Conservation (phyloP, 2,329 filamentous ascomycete genomes). For the Penicillium psychrosexuale region DNA sequence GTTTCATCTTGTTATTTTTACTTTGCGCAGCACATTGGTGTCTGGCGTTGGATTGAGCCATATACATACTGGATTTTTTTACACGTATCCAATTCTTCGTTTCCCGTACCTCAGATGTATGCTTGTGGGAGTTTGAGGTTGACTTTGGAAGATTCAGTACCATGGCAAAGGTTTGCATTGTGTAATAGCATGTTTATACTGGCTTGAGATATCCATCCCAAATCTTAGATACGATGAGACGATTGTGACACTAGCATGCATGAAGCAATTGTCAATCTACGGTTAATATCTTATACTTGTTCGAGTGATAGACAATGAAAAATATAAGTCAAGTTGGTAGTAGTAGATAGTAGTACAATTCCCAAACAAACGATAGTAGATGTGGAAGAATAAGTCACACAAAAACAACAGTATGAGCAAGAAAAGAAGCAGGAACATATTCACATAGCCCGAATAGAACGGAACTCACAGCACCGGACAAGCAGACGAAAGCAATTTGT, state of each 20-base stretch:
- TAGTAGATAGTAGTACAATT: conserved; percentile 9
- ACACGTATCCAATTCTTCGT: not conserved
- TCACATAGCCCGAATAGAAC: conserved; percentile 7
- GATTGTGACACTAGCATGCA: not conserved
- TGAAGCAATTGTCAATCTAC: not conserved
- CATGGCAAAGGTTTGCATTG: not conserved
- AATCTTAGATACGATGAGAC: not conserved
- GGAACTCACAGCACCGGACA: not conserved
- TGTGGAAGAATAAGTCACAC: conserved; percentile 1
- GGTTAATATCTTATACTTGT: not conserved
- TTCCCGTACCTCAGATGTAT: not conserved
- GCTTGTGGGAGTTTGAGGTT: not conserved
- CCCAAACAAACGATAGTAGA: not conserved
- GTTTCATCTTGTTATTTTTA: conserved; percentile 9
- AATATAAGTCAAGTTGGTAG: conserved; percentile 2
- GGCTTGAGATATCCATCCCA: not conserved
- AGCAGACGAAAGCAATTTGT: not conserved
- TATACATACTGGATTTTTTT: conserved; percentile 10
- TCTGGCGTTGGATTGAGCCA: conserved; percentile 27
- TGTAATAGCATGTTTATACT: not conserved
- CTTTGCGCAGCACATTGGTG: conserved; percentile 24
- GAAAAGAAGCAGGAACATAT: not conserved
- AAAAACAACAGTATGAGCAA: not conserved
- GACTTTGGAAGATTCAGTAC: not conserved
- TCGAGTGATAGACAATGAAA: not conserved